Percentiles rank a stretch among this genome's conserved stretches.
These are phyloP conservation scores for Penicillium nordicum DNA, from an alignment of 2,329 filamentous ascomycete species.

Conservation along the genomic window DNA sequence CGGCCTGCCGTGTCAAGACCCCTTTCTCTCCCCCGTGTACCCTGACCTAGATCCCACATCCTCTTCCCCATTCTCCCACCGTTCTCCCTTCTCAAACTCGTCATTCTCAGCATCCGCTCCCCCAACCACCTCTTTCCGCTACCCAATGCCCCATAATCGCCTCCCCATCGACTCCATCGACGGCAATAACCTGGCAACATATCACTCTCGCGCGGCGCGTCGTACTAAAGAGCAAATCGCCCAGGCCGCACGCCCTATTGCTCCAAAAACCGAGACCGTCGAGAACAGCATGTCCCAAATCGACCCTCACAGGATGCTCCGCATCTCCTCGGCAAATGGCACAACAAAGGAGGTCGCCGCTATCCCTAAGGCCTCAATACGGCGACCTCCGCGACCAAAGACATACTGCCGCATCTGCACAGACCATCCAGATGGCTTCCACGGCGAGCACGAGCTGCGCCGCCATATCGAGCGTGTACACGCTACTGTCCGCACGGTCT, in stretches of 20 bases:
- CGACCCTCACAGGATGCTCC: constrained; percentile 49
- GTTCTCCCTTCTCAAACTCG: constrained; percentile 13
- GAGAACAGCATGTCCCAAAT: constrained; percentile 28
- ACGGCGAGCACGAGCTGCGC: constrained; percentile 78
- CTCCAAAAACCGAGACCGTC: constrained; percentile 44
- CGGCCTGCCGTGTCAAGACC: constrained; percentile 15
- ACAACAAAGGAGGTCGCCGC: constrained; percentile 54
- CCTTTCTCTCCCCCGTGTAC: constrained; percentile 16
- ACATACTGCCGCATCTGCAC: constrained; percentile 68
- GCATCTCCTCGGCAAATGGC: constrained; percentile 51
- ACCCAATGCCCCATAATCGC: constrained; percentile 27
- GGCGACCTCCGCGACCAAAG: constrained; percentile 67
- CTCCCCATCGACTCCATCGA: constrained; percentile 46
- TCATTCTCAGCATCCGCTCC: constrained; percentile 39
- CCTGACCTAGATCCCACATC: constrained; percentile 32
- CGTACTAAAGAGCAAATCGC: constrained; percentile 50
- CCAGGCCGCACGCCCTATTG: constrained; percentile 49
- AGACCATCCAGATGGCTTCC: constrained; percentile 73
- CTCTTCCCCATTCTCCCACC: constrained; percentile 30
- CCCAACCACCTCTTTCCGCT: constrained; percentile 31
- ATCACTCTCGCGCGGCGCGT: constrained; percentile 44
- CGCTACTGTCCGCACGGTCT: constrained; percentile 55
- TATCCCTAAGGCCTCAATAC: constrained; percentile 55
- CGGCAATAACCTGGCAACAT: constrained; percentile 45
- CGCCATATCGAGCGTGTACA: constrained; percentile 69